phyloP scores from a whole-genome alignment of 495 filamentous ascomycete species.

The Acidiella bohemica region DNA sequence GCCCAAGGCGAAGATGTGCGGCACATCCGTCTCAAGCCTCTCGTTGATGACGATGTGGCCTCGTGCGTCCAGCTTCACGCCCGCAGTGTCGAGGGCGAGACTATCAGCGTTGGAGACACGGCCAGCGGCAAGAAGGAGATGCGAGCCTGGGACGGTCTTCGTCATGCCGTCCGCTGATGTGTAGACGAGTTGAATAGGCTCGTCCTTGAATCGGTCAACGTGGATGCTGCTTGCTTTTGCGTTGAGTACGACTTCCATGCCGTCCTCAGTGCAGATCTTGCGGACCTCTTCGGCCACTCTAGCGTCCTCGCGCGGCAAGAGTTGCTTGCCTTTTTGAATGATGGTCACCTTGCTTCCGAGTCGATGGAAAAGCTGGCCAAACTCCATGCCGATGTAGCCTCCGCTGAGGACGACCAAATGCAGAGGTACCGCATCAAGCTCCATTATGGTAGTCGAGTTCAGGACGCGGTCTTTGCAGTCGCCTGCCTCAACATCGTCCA shows the following conservation, averaged over 20 bases:
- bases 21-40: slow-evolving; percentile 29
- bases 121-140: slow-evolving; percentile 37
- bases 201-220: too few species aligned
- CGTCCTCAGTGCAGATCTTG: slow-evolving; percentile 32
- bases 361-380: neutral
- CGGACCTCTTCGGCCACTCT: slow-evolving; percentile 30
- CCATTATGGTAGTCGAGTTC: slow-evolving; percentile 36
- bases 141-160: slow-evolving; percentile 26
- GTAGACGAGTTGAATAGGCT: neutral
- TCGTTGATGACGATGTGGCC: slow-evolving; percentile 34
- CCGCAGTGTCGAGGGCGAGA: slow-evolving; percentile 27
- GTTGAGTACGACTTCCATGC: slow-evolving; percentile 28
- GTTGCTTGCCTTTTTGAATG: slow-evolving; percentile 17
- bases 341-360: slow-evolving; percentile 1
- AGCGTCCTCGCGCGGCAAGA: slow-evolving; percentile 33
- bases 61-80: slow-evolving; percentile 24
- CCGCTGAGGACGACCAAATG: slow-evolving; percentile 1
- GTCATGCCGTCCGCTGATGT: neutral
- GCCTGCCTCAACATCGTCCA: slow-evolving; percentile 22
- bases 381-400: slow-evolving; percentile 1
- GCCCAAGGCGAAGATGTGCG: slow-evolving; percentile 36
- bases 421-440: slow-evolving; percentile 29
- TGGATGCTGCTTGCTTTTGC: too few species aligned
- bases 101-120: slow-evolving; percentile 35
- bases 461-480: slow-evolving; percentile 22